These are phyloP conservation scores for Kockiozyma suomiensis DNA, from an alignment of 805 yeast genomes.

Conservation along the genomic window DNA sequence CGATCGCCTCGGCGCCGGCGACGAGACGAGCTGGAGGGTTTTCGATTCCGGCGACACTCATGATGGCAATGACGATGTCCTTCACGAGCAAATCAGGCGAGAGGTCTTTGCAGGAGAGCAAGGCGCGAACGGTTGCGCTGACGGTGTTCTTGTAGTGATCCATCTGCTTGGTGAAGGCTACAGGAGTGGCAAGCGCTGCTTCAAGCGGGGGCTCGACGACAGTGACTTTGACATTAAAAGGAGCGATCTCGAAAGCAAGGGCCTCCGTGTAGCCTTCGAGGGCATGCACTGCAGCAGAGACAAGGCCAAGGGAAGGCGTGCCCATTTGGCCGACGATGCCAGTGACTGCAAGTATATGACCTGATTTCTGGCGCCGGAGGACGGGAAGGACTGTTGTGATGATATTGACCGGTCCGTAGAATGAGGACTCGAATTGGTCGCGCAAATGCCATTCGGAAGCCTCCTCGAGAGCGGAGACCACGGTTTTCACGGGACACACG, in stretches of 20 bases:
- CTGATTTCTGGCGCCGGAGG: constrained; percentile 35
- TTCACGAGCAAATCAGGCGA: constrained; percentile 35
- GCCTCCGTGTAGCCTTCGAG: constrained; percentile 43
- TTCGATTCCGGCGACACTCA: constrained; percentile 40
- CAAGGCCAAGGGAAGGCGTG: constrained; percentile 39
- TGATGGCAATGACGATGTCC: constrained; percentile 35
- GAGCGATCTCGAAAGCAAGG: constrained; percentile 39
- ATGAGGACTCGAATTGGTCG: constrained; percentile 31
- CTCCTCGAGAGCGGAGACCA: constrained; percentile 35
- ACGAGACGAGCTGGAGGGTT: constrained; percentile 42
- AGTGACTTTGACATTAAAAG: constrained; percentile 39
- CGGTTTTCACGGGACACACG: constrained; percentile 8
- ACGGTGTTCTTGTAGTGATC: constrained; percentile 28
- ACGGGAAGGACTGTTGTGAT: constrained; percentile 39
- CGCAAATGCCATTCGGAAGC: constrained; percentile 35
- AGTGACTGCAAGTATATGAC: constrained; percentile 41
- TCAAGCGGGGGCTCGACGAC: constrained; percentile 40
- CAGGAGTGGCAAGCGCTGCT: constrained; percentile 33
- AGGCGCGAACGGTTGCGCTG: constrained; percentile 29
- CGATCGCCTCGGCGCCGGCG: constrained; percentile 40
- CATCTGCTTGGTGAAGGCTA: constrained; percentile 20
- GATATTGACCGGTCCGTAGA: constrained; percentile 37
- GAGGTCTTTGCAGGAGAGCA: constrained; percentile 27
- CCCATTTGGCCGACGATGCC: constrained; percentile 39
- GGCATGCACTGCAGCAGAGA: constrained; percentile 40